Evolutionary conservation across 139 green algal genomes (phyloP), one percentile per base, ranked within the genome.

Genomic region (Dunaliella primolecta): DNA sequence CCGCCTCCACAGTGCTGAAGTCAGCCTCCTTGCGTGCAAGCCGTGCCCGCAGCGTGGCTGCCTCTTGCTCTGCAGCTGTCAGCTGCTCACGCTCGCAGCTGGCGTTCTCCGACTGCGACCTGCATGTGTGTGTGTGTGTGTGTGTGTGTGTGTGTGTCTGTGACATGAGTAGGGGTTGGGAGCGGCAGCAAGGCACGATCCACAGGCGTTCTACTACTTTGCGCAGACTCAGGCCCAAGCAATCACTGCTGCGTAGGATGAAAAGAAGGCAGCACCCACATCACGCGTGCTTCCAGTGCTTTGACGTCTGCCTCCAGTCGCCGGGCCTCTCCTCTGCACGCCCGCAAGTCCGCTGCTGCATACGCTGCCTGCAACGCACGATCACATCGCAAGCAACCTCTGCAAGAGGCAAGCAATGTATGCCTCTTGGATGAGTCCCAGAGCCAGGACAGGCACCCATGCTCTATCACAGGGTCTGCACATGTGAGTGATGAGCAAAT

Each of bases 1-100:
- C 85, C 1, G 81, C 83, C 81, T 88, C 81, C 24, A 88, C 57
- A 25, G 85, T 80, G 27, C 79, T 76, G 35, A 79, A 85, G 56
- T 88, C 85, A 24, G 81, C 85, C 74, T 88, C 85, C 85, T 88
- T 88, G 57, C 85, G 85, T 1, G 74, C 75, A 36, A 88, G 75
- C 3, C 75, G 46, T 25, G 85, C 38, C 36, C 83, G 81, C 81
- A 88, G 85, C 7, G 37, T 36, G 30, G 56, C 70, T 64, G 84
- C 30, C 35, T 88, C 85, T 27, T 85, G 79, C 32, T 81, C 31
- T 2, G 79, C 71, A 2, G 74, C 27, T 3, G 37, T 31, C 32
- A 85, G 75, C 75, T 80, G 75, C n/a, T 32, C 75, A 15, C 46
- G 46, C 46, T 64, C 46, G 15, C 46, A 25, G 46, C 7, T 15